Conservation (phyloP, 805 yeast species). For the Saccharomycopsis schoenii region DNA sequence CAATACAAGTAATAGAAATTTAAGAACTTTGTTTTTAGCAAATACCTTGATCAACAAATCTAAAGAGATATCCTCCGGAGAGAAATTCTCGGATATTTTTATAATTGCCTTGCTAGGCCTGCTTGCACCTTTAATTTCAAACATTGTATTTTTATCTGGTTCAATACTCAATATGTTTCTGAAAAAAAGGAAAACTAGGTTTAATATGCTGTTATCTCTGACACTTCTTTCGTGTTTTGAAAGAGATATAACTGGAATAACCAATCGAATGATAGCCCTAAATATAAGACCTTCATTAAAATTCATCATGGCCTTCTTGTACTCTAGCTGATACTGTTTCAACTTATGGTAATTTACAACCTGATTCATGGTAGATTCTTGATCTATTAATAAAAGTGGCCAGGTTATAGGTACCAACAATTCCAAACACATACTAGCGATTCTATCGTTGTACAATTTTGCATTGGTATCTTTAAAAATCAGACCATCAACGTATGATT, state of each 20-base stretch:
- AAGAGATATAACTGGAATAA: slow-evolving; percentile 48
- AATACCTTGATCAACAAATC: slow-evolving; percentile 49
- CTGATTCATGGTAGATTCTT: slow-evolving; percentile 50
- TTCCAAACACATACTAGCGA: slow-evolving; percentile 68
- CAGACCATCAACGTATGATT: slow-evolving; percentile 25
- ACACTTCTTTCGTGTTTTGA: slow-evolving; percentile 48
- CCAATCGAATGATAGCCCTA: slow-evolving; percentile 59
- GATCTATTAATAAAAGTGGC: slow-evolving; percentile 61
- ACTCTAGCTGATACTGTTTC: slow-evolving; percentile 54
- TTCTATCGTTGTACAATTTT: slow-evolving; percentile 39
- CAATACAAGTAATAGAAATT: slow-evolving; percentile 60
- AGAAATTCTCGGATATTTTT: slow-evolving; percentile 47
- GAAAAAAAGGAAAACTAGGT: slow-evolving; percentile 61
- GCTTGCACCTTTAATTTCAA: slow-evolving; percentile 22
- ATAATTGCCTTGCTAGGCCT: slow-evolving; percentile 22
- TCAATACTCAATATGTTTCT: slow-evolving; percentile 74
- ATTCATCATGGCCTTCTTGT: slow-evolving; percentile 58
- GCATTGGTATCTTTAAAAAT: slow-evolving; percentile 22
- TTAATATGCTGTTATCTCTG: slow-evolving; percentile 63
- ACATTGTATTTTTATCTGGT: slow-evolving; percentile 41
- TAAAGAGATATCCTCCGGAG: slow-evolving; percentile 57
- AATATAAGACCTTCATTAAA: slow-evolving; percentile 53
- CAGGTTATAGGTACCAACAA: slow-evolving; percentile 75
- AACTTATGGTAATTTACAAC: slow-evolving; percentile 47
- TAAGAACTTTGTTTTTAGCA: slow-evolving; percentile 62